Conservation (phyloP, 148 eudicot species). For the Talinum fruticosum region DNA sequence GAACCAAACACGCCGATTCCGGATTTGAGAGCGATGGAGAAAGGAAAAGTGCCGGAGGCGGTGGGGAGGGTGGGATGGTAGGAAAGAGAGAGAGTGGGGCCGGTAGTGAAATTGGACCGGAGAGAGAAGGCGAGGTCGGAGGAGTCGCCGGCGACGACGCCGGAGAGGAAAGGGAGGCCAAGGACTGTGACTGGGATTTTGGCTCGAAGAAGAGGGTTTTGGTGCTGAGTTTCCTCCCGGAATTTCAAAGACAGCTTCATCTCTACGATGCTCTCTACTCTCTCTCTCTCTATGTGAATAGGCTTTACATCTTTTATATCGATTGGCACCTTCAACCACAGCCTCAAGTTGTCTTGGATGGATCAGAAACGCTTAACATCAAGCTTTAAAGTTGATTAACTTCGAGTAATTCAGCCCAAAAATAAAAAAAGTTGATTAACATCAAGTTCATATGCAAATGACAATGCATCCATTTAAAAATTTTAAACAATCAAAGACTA, state of each 20-base stretch:
- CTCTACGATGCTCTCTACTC: background rate
- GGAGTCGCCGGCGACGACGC: slow-evolving; percentile 59
- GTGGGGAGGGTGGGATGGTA: slow-evolving; percentile 55
- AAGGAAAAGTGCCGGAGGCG: slow-evolving; percentile 31
- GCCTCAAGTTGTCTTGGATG: too few relatives aligned
- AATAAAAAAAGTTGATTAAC: too few relatives aligned
- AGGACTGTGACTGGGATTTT: slow-evolving; percentile 71
- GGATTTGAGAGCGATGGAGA: slow-evolving; percentile 67
- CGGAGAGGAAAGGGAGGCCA: slow-evolving; percentile 68
- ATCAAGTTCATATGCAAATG: too few relatives aligned
- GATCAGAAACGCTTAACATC: too few relatives aligned
- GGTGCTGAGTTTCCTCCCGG: slow-evolving; percentile 41
- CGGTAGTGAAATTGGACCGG: slow-evolving; percentile 67
- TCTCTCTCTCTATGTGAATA: background rate
- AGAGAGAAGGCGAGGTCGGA: slow-evolving; percentile 75
- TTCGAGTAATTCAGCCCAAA: too few relatives aligned
- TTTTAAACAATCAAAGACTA: too few relatives aligned
- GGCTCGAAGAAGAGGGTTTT: slow-evolving; percentile 62
- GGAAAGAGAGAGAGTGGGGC: slow-evolving; percentile 73
- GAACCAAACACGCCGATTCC: slow-evolving; percentile 74
- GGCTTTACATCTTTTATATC: background rate
- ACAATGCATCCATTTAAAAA: too few relatives aligned
- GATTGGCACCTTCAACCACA: background rate
- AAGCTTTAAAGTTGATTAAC: too few relatives aligned
- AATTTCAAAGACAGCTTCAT: slow-evolving; percentile 65